A percentile compares a stretch with the other conserved stretches of the same genome.
Conservation (phyloP, 805 yeast species). For the Jamesozyma gamospora region DNA sequence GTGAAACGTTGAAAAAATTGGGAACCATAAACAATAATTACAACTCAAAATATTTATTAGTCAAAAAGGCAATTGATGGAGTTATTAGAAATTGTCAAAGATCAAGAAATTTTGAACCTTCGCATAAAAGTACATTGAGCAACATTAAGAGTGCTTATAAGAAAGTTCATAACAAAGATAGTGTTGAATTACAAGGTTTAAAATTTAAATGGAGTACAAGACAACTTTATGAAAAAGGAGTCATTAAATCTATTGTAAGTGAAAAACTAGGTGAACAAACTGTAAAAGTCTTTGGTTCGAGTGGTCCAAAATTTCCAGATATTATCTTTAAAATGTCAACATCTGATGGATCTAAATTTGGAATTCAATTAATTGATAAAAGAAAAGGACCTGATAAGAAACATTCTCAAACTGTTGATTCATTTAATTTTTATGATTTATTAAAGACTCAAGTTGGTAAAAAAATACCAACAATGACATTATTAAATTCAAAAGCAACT, state of each 20-base stretch:
- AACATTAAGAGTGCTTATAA: slow-evolving; percentile 35
- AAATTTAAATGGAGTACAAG: slow-evolving; percentile 70
- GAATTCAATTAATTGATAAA: slow-evolving; percentile 43
- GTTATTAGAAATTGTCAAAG: slow-evolving; percentile 42
- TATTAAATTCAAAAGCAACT: slow-evolving; percentile 59
- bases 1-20: slow-evolving; percentile 36
- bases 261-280: slow-evolving; percentile 32
- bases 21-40: slow-evolving; percentile 38
- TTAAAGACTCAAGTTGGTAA: slow-evolving; percentile 64
- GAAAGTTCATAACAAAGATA: slow-evolving; percentile 27
- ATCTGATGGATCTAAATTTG: slow-evolving; percentile 59
- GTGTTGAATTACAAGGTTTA: slow-evolving; percentile 31
- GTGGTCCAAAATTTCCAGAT: slow-evolving; percentile 49
- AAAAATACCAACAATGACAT: slow-evolving; percentile 39
- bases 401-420: slow-evolving; percentile 29
- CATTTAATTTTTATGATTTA: slow-evolving; percentile 60
- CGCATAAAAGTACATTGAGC: slow-evolving; percentile 21
- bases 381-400: slow-evolving; percentile 21
- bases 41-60: slow-evolving; percentile 32
- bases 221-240: slow-evolving; percentile 62
- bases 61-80: slow-evolving; percentile 40
- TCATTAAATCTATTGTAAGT: slow-evolving; percentile 52
- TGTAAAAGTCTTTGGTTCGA: slow-evolving; percentile 31
- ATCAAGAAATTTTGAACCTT: slow-evolving; percentile 22
- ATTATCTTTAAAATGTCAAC: slow-evolving; percentile 67